These are phyloP conservation scores for Phytophthora ramorum DNA, from an alignment of 352 stramenopile genomes.

Conservation along the genomic window DNA sequence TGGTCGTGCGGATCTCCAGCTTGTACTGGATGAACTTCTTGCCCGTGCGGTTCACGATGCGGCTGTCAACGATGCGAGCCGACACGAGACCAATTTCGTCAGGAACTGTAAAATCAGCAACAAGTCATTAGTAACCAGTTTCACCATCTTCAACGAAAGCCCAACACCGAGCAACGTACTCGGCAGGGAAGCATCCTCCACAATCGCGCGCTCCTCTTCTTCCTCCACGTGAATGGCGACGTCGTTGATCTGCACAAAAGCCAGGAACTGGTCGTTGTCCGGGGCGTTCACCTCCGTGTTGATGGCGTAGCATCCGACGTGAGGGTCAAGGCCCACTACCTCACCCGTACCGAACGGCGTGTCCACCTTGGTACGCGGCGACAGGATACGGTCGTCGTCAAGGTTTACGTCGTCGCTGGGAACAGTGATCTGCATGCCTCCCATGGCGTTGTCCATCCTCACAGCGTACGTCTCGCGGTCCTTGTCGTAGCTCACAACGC, in stretches of 20 bases:
- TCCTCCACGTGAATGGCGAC: conserved; percentile 74
- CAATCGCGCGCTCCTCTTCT: conserved; percentile 79
- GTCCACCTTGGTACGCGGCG: conserved; percentile 83
- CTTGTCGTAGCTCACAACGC: conserved; percentile 82
- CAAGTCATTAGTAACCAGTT: conserved; percentile 19
- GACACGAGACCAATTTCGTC: conserved; percentile 85
- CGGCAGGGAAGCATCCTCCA: conserved; percentile 78
- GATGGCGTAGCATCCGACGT: conserved; percentile 90
- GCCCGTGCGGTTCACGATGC: conserved; percentile 81
- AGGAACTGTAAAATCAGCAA: conserved; percentile 54
- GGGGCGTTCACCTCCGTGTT: conserved; percentile 82
- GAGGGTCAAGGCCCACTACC: conserved; percentile 83
- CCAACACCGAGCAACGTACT: conserved; percentile 55
- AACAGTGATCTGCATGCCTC: conserved; percentile 75
- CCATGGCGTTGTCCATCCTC: conserved; percentile 70
- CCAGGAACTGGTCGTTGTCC: conserved; percentile 82
- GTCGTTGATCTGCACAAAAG: conserved; percentile 86
- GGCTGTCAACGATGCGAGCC: conserved; percentile 85
- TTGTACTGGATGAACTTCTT: conserved; percentile 94
- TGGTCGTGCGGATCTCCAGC: conserved; percentile 86
- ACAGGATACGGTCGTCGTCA: conserved; percentile 88
- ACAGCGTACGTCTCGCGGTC: conserved; percentile 81
- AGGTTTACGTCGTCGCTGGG: conserved; percentile 75
- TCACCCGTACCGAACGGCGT: conserved; percentile 87
- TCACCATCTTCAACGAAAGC: conserved; percentile 22